These are phyloP conservation scores for Phytophthora brassicae DNA, from an alignment of 352 stramenopile genomes.

Conservation along the genomic window DNA sequence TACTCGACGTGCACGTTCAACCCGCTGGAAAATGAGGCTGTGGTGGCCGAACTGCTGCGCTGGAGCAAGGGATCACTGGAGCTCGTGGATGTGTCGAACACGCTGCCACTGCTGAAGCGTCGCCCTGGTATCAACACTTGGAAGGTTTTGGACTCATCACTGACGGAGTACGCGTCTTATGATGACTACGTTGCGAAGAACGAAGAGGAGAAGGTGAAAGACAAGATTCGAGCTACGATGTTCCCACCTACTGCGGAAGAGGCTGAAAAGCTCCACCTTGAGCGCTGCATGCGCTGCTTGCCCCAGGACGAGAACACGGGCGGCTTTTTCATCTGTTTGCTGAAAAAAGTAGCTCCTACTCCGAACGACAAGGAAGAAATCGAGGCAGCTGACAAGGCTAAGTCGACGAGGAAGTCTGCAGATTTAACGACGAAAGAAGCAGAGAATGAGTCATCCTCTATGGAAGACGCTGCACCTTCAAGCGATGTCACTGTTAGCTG, in stretches of 20 bases:
- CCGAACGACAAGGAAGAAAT: slow-evolving; percentile 35
- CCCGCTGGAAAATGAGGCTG: slow-evolving; percentile 99
- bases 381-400: slow-evolving; percentile 5
- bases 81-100: slow-evolving; percentile 89
- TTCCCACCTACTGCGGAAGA: slow-evolving; percentile 89
- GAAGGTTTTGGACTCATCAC: slow-evolving; percentile 91
- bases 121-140: slow-evolving; percentile 89
- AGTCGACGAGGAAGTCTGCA: slow-evolving; percentile 7
- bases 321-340: slow-evolving; percentile 98
- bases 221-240: slow-evolving; percentile 86
- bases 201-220: slow-evolving; percentile 66
- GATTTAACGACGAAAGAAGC: slow-evolving; percentile 23
- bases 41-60: slow-evolving; percentile 96
- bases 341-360: slow-evolving; percentile 90
- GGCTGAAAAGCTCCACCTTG: slow-evolving; percentile 74
- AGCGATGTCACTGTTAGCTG: no score
- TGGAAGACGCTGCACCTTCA: slow-evolving; percentile 16
- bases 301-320: slow-evolving; percentile 96
- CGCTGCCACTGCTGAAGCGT: slow-evolving; percentile 82
- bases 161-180: slow-evolving; percentile 80
- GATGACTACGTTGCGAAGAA: slow-evolving; percentile 60
- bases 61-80: slow-evolving; percentile 89
- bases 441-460: not conserved
- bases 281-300: slow-evolving; percentile 96
- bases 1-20: slow-evolving; percentile 99